Evolutionary conservation across 331 rosid genomes (phyloP), one percentile per base, ranked within the genome.

Genomic region (Stylosanthes scabra): DNA sequence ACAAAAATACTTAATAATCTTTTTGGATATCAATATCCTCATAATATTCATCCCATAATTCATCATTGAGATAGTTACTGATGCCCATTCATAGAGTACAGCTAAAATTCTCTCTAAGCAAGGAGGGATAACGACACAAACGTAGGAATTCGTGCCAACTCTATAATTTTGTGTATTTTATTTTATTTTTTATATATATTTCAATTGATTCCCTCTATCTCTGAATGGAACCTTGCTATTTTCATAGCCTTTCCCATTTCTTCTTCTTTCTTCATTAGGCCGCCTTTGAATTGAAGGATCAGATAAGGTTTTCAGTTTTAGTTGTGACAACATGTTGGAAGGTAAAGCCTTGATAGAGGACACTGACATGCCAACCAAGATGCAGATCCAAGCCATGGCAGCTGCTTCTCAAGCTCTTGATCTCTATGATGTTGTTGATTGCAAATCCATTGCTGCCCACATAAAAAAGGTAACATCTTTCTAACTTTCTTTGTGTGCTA

Each of bases 361-460:
- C 59, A 87, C 93, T 68, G 97, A 95, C 70, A 95, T 95, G 99
- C 97, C 99, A 16, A 76, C 34, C 57, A 87, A 90, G 97, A 95
- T 95, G 99, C 99, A 91, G 90, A 79, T 87, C 78, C 97, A 90
- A 81, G 99, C 99, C 77, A 95, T 82, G 97, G 88, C 91, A 34
- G 76, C 93, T 70, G 97, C 97, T 83, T 95, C 93, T 87, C 72
- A 91, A 84, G 99, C 99, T 87, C 79, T 95, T 69, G 99, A 91
- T 85, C 87, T 88, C 66, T 92, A 78, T 60, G 99, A 95, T 77
- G 99, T 95, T 66, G 9, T 95, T 72, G 97, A 95, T 58, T 91
- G 87, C 81, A 86, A 80, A 85, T 95, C 97, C 84, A 86, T 95
- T 54, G 96, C 99, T 80, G 89, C 93, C 83, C 99, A 91, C 83